These are phyloP conservation scores for Zymoseptoria crescenta DNA, from an alignment of 2,329 filamentous ascomycete genomes.

Conservation along the genomic window DNA sequence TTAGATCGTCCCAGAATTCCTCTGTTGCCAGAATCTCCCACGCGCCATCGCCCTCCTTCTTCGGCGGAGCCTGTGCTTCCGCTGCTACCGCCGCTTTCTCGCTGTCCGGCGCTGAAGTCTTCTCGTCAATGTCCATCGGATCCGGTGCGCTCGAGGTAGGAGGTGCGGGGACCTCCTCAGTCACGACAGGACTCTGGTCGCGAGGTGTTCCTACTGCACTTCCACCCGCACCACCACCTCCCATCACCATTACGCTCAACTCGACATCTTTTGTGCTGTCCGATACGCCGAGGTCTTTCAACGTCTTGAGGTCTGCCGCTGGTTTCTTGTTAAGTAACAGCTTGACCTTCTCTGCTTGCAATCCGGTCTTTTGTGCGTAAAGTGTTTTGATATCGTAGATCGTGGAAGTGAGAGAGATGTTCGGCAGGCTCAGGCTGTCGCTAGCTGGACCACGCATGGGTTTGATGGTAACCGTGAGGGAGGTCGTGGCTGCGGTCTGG, in stretches of 20 bases:
- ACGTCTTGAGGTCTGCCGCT: slow-evolving; percentile 38
- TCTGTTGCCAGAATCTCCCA: slow-evolving; percentile 56
- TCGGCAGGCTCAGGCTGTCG: slow-evolving; percentile 58
- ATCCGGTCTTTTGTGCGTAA: slow-evolving; percentile 55
- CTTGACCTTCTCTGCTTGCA: slow-evolving; percentile 72
- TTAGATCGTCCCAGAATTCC: slow-evolving; percentile 81
- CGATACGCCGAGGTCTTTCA: slow-evolving; percentile 34
- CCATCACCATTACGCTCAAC: slow-evolving; percentile 82
- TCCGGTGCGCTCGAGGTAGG: slow-evolving; percentile 31
- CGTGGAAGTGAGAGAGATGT: slow-evolving; percentile 59
- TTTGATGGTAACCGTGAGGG: slow-evolving; percentile 55
- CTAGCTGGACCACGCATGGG: slow-evolving; percentile 58
- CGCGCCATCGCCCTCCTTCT: slow-evolving; percentile 34
- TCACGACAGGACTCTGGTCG: slow-evolving; percentile 34
- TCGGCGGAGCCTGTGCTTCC: slow-evolving; percentile 46
- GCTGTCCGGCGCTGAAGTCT: slow-evolving; percentile 22
- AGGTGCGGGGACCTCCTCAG: slow-evolving; percentile 14
- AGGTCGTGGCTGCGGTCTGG: slow-evolving; percentile 37
- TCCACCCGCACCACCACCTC: slow-evolving; percentile 35
- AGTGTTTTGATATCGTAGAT: slow-evolving; percentile 69
- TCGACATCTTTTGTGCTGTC: slow-evolving; percentile 52
- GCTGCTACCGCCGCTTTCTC: slow-evolving; percentile 29
- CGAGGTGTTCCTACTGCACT: slow-evolving; percentile 27
- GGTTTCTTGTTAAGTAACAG: slow-evolving; percentile 84
- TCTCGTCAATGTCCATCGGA: slow-evolving; percentile 26